Evolutionary conservation across 805 yeast species (phyloP), one percentile per base, ranked within the genome.

Genomic region (Saccharomycopsis vini): DNA sequence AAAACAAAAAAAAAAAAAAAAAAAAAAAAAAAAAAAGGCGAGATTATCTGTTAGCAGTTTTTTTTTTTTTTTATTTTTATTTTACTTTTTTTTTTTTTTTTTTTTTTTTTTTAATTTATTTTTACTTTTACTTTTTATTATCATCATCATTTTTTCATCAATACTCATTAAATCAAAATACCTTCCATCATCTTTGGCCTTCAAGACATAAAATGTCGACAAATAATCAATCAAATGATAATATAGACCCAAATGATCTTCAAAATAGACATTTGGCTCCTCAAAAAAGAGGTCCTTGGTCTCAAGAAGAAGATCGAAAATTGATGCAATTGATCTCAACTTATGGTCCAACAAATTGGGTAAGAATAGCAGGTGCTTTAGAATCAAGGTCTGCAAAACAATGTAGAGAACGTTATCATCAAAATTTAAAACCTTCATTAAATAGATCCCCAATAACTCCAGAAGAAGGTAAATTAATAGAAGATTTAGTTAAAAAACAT

Each of bases 371-470:
- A 9, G 81, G 78, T 52, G 68, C 73, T 45, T 66, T 87, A 47
- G 79, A 79, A 24, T 72, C 90, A 4, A 69, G 96, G 50, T 81
- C 94, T 2, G 95, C 95, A 5, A 88, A 88, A 58, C 96, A 87
- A 62, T 86, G 95, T 58, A 68, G 96, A 32, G 96, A 87, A 60
- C 71, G 96, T 18, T 87, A 83, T 61, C 95, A 87, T 59, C 95
- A 88, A 63, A 88, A 88, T 62, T 71, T 87, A 52, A 88, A 88
- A 61, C 95, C 96, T 2, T 68, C 80, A 16, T 70, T 87, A 49
- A 85, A 86, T 61, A 73, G 89, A 54, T 63, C 81, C 36, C 95
- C 96, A 4, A 88, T 87, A 41, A 73, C 92, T 2, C 73, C 77
- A 9, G 94, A 86, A 52, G 96, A 87, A 61, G 95, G 95, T 30